Evolutionary conservation across 2,329 filamentous ascomycete species (phyloP).

Genomic region (Neopestalotiopsis clavispora): DNA sequence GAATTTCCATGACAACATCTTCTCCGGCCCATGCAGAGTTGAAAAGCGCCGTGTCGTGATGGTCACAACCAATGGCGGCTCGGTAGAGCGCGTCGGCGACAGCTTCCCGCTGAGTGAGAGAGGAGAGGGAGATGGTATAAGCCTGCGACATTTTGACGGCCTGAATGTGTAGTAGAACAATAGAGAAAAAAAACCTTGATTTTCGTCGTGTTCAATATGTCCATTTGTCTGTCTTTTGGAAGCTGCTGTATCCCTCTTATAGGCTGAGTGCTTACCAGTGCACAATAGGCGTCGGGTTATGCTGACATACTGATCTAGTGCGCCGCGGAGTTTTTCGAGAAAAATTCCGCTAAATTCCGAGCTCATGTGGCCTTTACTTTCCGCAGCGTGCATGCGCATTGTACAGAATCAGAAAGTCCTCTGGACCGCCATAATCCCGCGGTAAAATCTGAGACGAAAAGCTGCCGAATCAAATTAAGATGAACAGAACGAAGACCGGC

Average conservation of each 20-base stretch:
- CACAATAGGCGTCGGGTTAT: neutral
- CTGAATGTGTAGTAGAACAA: neutral
- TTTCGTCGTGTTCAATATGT: neutral
- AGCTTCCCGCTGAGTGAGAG: neutral
- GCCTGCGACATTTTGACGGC: neutral
- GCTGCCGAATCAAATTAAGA: neutral
- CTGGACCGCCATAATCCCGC: too few relatives aligned
- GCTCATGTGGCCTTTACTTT: neutral
- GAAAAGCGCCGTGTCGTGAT: constrained; percentile 1
- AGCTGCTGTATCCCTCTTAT: constrained; percentile 3
- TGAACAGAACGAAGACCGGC: neutral
- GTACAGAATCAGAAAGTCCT: neutral
- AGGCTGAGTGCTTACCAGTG: neutral
- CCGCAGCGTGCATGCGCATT: neutral
- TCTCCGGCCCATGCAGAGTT: constrained; percentile 4
- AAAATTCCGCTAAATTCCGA: constrained; percentile 3
- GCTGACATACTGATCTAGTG: neutral
- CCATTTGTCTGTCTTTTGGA: neutral
- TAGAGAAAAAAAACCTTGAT: neutral
- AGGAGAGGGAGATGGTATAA: neutral
- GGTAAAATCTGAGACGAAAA: too few relatives aligned
- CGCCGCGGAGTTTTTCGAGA: constrained; percentile 5
- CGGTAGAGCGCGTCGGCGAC: constrained; percentile 1
- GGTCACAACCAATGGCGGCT: constrained; percentile 1
- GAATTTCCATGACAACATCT: constrained; percentile 7